Evolutionary conservation across 192 early-diverging fungal species (phyloP).

Genomic region (Hyaloraphidium curvatum): DNA sequence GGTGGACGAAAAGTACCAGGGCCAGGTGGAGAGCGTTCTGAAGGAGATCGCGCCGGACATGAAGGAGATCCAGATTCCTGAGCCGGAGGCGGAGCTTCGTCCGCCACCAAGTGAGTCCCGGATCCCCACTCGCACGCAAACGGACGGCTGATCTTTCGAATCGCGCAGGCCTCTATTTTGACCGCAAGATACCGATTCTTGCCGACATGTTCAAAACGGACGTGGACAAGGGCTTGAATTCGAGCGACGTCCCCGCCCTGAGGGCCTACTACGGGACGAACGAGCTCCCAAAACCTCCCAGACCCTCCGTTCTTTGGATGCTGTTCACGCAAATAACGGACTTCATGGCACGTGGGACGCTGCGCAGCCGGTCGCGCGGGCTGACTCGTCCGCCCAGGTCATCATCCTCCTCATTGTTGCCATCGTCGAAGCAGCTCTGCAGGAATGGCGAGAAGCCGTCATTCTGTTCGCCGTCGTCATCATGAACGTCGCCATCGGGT

Average conservation of each 20-base stretch:
- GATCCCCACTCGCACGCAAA: conserved; percentile 13
- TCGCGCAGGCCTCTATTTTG: conserved; percentile 65
- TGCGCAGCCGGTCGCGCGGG: neutral
- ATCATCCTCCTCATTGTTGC: conserved; percentile 3
- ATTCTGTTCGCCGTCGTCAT: conserved; percentile 38
- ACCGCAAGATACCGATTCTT: conserved; percentile 69
- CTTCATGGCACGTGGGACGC: conserved; percentile 40
- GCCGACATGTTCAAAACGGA: conserved; percentile 67
- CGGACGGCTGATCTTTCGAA: neutral
- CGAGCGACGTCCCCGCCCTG: conserved; percentile 31
- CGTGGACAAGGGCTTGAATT: conserved; percentile 40
- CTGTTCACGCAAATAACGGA: conserved; percentile 77
- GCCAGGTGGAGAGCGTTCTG: conserved; percentile 48
- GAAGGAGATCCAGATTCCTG: conserved; percentile 26
- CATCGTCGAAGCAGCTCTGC: conserved; percentile 1
- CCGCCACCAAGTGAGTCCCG: conserved; percentile 34
- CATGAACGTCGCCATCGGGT: conserved; percentile 61
- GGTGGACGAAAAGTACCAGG: conserved; percentile 60
- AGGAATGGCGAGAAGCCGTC: conserved; percentile 1
- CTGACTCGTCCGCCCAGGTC: neutral
- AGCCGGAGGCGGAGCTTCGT: conserved; percentile 22
- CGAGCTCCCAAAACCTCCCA: conserved; percentile 58
- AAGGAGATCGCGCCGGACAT: conserved; percentile 31
- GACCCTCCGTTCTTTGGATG: conserved; percentile 46
- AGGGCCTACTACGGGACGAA: conserved; percentile 70